These are phyloP conservation scores for Backusella australiensis DNA, from an alignment of 192 early-diverging fungal genomes.

Conservation along the genomic window DNA sequence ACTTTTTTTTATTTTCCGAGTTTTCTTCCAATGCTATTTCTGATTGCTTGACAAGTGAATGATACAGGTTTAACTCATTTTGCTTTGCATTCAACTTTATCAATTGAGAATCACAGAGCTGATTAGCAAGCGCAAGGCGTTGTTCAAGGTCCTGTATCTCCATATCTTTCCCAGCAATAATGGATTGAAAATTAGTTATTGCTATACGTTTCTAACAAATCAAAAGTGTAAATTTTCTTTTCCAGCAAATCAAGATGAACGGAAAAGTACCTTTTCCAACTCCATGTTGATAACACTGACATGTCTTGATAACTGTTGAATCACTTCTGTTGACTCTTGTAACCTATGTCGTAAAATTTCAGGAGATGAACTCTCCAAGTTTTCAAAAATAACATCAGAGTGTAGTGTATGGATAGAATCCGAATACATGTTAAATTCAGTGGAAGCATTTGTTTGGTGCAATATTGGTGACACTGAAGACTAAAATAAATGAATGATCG, in stretches of 20 bases:
- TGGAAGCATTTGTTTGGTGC: neutral
- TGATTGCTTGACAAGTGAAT: neutral
- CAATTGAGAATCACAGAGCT: neutral
- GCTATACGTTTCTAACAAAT: conserved; percentile 10
- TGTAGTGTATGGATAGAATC: neutral
- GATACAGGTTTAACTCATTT: neutral
- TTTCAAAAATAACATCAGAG: neutral
- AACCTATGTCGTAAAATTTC: neutral
- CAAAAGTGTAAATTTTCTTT: neutral
- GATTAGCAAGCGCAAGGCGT: neutral
- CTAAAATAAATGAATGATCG: conserved; percentile 8
- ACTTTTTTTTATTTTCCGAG: conserved; percentile 4
- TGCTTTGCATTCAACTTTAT: conserved; percentile 3
- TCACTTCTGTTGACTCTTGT: neutral
- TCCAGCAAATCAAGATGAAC: neutral
- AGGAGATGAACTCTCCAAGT: neutral
- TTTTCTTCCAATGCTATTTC: conserved; percentile 1
- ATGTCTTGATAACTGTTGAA: neutral
- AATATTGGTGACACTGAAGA: neutral
- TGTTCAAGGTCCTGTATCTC: conserved; percentile 20
- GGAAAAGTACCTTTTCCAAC: neutral
- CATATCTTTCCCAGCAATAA: conserved; percentile 19
- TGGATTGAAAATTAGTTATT: conserved; percentile 8
- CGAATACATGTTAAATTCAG: neutral
- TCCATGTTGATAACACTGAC: neutral